Evolutionary conservation across 2,329 filamentous ascomycete genomes (phyloP), one percentile per base, ranked within the genome.

Genomic region (Emmonsiellopsis sp.): DNA sequence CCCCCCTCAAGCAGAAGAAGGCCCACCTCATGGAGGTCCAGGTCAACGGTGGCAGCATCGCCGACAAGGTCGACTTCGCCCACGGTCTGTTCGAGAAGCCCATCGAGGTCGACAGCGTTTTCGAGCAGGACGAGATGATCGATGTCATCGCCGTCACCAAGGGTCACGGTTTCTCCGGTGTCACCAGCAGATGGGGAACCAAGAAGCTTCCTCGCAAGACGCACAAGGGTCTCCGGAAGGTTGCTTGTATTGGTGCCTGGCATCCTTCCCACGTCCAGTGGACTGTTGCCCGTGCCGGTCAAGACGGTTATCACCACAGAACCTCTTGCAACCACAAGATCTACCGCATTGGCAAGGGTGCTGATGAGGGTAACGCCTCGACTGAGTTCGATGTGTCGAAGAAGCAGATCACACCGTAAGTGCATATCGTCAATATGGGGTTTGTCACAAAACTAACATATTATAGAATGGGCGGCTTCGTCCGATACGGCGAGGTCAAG

Each of bases 171-270:
- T 97, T 89, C 87, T 82, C 82, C 75, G 93, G 93, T 87, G 93
- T 98, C 70, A 98, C 93, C 64, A 82, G 85, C 77, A 86, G 93
- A 80, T 98, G 93, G 93, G 93, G 93, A 70, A 98, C 93, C 81
- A 98, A 96, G 89, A 98, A 97, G 89, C 89, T 98, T 71, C 93
- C 93, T 67, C 89, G 93, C 75, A 98, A 98, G 90, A 98, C 93
- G 60, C 93, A 98, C 88, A 98, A 98, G 87, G 93, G 93, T 95
- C 90, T 98, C 73, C 87, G 93, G 73, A 98, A 98, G 88, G 92
- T 98, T 69, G 93, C 93, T 73, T 98, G 93, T 95, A 98, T 98
- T 77, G 93, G 93, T 88, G 93, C 93, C 70, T 98, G 93, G 93
- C 93, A 98, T 83, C 93, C 93, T 73, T 90, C 88, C 78, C 93